A percentile compares a stretch with the other conserved stretches of the same genome.
phyloP scores from a whole-genome alignment of 2,329 filamentous ascomycete species.

The Hymenoscyphus fructigenus region DNA sequence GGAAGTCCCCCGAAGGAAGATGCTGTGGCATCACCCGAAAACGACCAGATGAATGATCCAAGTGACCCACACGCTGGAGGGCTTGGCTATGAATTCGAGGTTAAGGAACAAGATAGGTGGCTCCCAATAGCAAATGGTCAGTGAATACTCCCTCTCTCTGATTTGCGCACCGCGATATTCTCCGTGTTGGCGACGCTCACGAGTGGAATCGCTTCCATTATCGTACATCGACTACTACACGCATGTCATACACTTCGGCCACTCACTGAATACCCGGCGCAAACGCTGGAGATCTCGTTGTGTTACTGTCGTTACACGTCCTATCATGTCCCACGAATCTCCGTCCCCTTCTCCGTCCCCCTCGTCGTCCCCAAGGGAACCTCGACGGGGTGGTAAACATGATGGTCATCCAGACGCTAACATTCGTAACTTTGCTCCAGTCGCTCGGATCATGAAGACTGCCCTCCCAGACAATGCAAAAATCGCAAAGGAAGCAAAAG shows the following conservation, averaged over 20 bases:
- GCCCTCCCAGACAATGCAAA: constrained; percentile 97
- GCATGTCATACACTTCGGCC: constrained; percentile 34
- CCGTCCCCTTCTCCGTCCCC: constrained; percentile 39
- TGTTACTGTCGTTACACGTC: constrained; percentile 33
- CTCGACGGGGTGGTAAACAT: constrained; percentile 39
- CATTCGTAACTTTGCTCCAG: constrained; percentile 91
- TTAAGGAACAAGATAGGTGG: constrained; percentile 99
- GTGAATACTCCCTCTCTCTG: constrained; percentile 52
- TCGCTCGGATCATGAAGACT: constrained; percentile 98
- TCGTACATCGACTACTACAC: constrained; percentile 43
- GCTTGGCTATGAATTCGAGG: constrained; percentile 89
- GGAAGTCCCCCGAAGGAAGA: constrained; percentile 77
- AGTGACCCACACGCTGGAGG: constrained; percentile 40
- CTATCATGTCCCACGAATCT: constrained; percentile 60
- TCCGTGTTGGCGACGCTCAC: constrained; percentile 33
- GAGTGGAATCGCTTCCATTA: constrained; percentile 50
- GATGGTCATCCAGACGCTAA: constrained; percentile 69
- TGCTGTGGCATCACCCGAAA: constrained; percentile 88
- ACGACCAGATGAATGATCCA: constrained; percentile 83
- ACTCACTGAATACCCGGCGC: constrained; percentile 34
- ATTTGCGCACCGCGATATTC: constrained; percentile 47
- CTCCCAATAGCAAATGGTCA: constrained; percentile 99
- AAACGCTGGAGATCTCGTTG: constrained; percentile 33
- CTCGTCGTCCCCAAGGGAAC: constrained; percentile 46
- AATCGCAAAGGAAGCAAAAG: constrained; percentile 98